A percentile compares a stretch with the other conserved stretches of the same genome.
phyloP scores from a whole-genome alignment of 179 eudicot genomes.

The Carnegiea gigantea region DNA sequence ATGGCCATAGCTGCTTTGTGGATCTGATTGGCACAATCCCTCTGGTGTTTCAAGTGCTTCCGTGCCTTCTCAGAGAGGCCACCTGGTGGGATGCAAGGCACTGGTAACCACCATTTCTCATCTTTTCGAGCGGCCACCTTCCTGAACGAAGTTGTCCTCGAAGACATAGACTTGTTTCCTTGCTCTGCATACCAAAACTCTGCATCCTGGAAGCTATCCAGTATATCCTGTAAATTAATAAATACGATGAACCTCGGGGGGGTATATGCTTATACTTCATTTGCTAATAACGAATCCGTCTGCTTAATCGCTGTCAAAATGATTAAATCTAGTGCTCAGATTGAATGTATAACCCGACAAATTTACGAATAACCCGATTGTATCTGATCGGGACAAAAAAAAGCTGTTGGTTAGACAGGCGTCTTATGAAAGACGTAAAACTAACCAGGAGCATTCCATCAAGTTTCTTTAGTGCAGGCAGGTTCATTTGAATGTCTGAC shows the following conservation, averaged over 20 bases:
- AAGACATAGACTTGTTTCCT: constrained; percentile 57
- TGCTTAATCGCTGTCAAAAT: too few relatives aligned
- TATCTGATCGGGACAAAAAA: too few relatives aligned
- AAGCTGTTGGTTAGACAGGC: too few relatives aligned
- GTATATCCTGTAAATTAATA: constrained; percentile 50
- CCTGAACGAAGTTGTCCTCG: constrained; percentile 65
- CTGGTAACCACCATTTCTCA: constrained; percentile 97
- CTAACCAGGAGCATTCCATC: constrained; percentile 89
- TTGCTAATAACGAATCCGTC: too few relatives aligned
- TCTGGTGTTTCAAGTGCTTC: constrained; percentile 69
- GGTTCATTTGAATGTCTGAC: constrained; percentile 72
- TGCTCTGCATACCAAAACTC: constrained; percentile 91
- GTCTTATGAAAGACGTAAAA: not conserved
- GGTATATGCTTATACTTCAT: not conserved
- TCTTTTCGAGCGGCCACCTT: constrained; percentile 56
- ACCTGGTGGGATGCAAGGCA: constrained; percentile 68
- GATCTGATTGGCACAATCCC: constrained; percentile 73
- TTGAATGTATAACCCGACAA: too few relatives aligned
- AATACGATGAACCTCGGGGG: not conserved
- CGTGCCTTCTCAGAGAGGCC: constrained; percentile 72
- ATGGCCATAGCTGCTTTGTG: constrained; percentile 96
- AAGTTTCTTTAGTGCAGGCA: constrained; percentile 83
- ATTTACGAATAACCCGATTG: too few relatives aligned
- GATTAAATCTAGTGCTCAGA: too few relatives aligned
- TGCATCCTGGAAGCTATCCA: constrained; percentile 77